Conservation (phyloP, 176 grass and related monocot species). For the Aegilops tauschii region DNA sequence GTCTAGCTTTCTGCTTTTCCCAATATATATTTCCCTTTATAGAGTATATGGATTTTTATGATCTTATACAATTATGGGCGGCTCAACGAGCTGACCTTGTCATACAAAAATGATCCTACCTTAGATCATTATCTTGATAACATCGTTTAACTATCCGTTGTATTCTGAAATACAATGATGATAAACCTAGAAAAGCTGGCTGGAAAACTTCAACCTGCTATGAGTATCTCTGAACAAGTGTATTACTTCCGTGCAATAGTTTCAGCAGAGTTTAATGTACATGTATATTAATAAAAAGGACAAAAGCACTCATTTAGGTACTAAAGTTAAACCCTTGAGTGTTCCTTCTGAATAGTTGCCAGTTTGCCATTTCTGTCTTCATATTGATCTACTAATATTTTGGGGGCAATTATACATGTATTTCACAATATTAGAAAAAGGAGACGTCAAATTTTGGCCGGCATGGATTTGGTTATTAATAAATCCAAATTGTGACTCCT, state of each 20-base stretch:
- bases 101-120: background rate
- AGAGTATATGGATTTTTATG: background rate
- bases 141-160: no score
- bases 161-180: background rate
- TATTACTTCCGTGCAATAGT: background rate
- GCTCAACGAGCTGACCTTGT: background rate
- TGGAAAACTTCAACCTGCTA: background rate
- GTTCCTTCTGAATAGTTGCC: background rate
- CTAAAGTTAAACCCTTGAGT: background rate
- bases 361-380: background rate
- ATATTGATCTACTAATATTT: background rate
- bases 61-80: background rate
- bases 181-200: background rate
- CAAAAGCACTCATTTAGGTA: background rate
- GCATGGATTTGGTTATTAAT: background rate
- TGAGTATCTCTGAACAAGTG: background rate
- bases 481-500: background rate
- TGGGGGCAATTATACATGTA: background rate
- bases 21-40: background rate
- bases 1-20: background rate
- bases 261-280: background rate
- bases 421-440: slow-evolving; percentile 4
- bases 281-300: no score
- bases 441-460: background rate
- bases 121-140: background rate